Base-by-base conservation (phyloP, 108 stramenopile species). In the Epithemia pelagica region DNA sequence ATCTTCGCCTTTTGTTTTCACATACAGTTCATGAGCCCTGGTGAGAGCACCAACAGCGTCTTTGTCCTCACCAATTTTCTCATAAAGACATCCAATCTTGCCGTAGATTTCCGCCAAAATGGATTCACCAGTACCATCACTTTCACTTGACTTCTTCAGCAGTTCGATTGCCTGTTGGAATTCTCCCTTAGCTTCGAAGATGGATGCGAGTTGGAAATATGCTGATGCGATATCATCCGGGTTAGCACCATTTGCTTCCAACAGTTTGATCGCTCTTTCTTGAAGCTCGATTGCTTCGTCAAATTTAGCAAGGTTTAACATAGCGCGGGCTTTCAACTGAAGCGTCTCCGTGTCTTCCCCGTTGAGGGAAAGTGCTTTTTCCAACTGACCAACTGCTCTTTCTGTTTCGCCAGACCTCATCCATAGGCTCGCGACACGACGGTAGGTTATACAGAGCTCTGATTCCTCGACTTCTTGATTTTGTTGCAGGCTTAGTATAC, bases 101-200 rank as follows among this genome's bases (percentile, higher is more conserved):
- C 22, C 56, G 8, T 23, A 23, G 5, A 58, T 26, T 8, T 58
- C 56, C 21, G 56, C 56, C 5, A 46, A 15, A 46, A 46, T 46
- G 5, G 7, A 7, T 7, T 58, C 56, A 7, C 18, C 56, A 23
- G 21, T n/a, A 8, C 56, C 7, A 15, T 46, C 37, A 10, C 37
- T 46, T 46, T 46, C 37, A 46, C 37, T 15, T 5, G 10, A 46
- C 21, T 58, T 58, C 21, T 58, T 23, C 56, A 58, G 21, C 7
- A 58, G 25, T 23, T 7, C 56, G 26, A 58, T 58, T 19, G 56
- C 56, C 21, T 58, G 56, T 58, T 58, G 25, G 21, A 58, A 58
- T 8, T 58, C 56, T 5, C 56, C 56, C 56, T 58, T 58, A 19
- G 56, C 56, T 58, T 58, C 56, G 56, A 58, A 58, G 21, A 58